A percentile compares a stretch with the other conserved stretches of the same genome.
Conservation (phyloP, 208 protist genomes). For the Trypanosoma avium region DNA sequence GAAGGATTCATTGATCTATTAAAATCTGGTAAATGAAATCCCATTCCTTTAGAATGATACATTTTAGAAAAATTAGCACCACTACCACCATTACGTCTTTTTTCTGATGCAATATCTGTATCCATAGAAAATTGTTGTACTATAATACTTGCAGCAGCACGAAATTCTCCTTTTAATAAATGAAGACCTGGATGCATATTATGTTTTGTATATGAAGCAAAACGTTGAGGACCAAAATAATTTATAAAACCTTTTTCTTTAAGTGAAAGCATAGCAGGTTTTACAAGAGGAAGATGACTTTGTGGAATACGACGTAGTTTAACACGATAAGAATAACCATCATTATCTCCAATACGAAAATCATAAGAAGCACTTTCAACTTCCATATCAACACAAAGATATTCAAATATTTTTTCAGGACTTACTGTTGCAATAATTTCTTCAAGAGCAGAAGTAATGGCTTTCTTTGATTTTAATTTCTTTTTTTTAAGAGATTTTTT, state of each 20-base stretch:
- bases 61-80: conserved; percentile 49
- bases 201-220: conserved; percentile 75
- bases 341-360: conserved; percentile 60
- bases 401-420: conserved; percentile 79
- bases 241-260: conserved; percentile 85
- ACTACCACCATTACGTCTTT: conserved; percentile 46
- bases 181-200: conserved; percentile 88
- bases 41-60: conserved; percentile 36
- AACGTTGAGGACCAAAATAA: conserved; percentile 82
- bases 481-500: conserved; percentile 23
- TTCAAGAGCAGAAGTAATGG: conserved; percentile 17
- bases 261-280: conserved; percentile 64
- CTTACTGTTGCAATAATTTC: conserved; percentile 28
- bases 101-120: conserved; percentile 62
- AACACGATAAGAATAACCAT: conserved; percentile 70
- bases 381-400: conserved; percentile 83
- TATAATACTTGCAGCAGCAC: conserved; percentile 77
- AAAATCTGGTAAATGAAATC: conserved; percentile 55
- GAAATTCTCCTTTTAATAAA: conserved; percentile 79
- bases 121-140: conserved; percentile 89
- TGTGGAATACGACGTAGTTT: conserved; percentile 66
- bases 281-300: conserved; percentile 55
- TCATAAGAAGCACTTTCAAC: conserved; percentile 56
- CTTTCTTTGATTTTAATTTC: conserved; percentile 20
- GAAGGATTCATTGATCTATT: conserved; percentile 8